Percentiles rank a stretch among this genome's conserved stretches.
Conservation (phyloP, 805 yeast genomes). For the Saturnispora hagleri region DNA sequence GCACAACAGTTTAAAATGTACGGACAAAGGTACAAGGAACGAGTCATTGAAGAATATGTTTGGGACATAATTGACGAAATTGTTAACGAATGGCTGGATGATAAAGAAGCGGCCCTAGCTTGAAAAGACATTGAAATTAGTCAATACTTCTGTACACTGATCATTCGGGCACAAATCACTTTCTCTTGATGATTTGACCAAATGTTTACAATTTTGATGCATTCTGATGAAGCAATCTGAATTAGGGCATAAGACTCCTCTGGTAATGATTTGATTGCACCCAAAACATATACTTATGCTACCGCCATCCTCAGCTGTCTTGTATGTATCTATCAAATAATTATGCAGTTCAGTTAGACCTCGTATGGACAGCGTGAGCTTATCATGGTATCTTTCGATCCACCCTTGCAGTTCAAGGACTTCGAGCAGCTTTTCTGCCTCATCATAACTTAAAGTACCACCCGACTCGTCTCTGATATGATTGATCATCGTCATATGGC, state of each 20-base stretch:
- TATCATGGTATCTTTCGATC: slow-evolving; percentile 33
- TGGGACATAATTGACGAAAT: slow-evolving; percentile 84
- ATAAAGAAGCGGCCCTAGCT: slow-evolving; percentile 10
- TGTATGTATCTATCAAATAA: slow-evolving; percentile 37
- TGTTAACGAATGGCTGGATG: slow-evolving; percentile 49
- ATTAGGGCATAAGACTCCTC: slow-evolving; percentile 37
- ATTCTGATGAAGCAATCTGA: slow-evolving; percentile 31
- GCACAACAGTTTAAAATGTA: slow-evolving; percentile 37
- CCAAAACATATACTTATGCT: slow-evolving; percentile 37
- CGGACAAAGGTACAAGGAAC: slow-evolving; percentile 53
- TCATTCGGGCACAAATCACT: slow-evolving; percentile 25
- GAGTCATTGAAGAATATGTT: slow-evolving; percentile 68
- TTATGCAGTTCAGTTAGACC: slow-evolving; percentile 39
- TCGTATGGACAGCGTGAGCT: slow-evolving; percentile 31
- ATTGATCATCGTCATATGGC: slow-evolving; percentile 10
- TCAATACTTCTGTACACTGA: background rate
- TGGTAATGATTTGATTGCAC: slow-evolving; percentile 45
- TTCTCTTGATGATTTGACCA: slow-evolving; percentile 30
- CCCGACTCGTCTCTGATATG: slow-evolving; percentile 7
- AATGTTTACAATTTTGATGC: slow-evolving; percentile 39
- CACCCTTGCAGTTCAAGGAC: slow-evolving; percentile 43
- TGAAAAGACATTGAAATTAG: background rate
- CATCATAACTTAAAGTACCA: slow-evolving; percentile 10
- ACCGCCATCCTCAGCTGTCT: slow-evolving; percentile 29
- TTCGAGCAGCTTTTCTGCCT: slow-evolving; percentile 33